Conservation (phyloP, 257 asterid species). For the Fraxinus cuspidata region DNA sequence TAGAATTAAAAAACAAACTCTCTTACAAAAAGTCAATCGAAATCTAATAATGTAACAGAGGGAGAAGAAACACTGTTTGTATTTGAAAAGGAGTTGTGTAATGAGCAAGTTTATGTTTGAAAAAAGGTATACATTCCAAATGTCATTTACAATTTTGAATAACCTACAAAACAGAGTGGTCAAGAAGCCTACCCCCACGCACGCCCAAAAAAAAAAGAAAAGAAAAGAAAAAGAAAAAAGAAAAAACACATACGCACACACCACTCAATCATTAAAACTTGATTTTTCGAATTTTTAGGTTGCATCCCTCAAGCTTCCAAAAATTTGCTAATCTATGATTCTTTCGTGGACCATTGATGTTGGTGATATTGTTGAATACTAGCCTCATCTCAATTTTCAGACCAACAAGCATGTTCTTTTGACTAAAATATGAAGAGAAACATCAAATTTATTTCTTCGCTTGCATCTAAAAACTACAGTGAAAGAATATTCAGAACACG, state of each 20-base stretch:
- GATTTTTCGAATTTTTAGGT: neutral
- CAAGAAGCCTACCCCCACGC: neutral
- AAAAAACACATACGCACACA: neutral
- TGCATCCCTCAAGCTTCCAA: neutral
- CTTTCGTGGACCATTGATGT: neutral
- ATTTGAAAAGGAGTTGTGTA: neutral
- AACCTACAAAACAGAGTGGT: neutral
- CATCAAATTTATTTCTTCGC: neutral
- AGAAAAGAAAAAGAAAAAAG: too few relatives aligned
- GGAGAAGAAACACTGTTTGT: neutral
- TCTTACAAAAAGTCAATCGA: neutral
- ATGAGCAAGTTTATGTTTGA: neutral
- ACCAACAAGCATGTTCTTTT: neutral
- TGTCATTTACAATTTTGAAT: neutral
- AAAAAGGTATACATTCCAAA: neutral
- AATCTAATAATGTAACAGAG: neutral
- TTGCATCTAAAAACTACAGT: neutral
- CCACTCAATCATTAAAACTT: neutral
- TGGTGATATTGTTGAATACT: neutral
- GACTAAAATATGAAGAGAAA: neutral
- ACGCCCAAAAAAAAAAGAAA: neutral
- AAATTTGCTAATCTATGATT: neutral
- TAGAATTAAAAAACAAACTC: neutral
- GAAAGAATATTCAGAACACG: neutral
- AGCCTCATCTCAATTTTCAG: neutral